These are phyloP conservation scores for Arabidopsis lyrata DNA, from an alignment of 441 rosid genomes.

Conservation along the genomic window DNA sequence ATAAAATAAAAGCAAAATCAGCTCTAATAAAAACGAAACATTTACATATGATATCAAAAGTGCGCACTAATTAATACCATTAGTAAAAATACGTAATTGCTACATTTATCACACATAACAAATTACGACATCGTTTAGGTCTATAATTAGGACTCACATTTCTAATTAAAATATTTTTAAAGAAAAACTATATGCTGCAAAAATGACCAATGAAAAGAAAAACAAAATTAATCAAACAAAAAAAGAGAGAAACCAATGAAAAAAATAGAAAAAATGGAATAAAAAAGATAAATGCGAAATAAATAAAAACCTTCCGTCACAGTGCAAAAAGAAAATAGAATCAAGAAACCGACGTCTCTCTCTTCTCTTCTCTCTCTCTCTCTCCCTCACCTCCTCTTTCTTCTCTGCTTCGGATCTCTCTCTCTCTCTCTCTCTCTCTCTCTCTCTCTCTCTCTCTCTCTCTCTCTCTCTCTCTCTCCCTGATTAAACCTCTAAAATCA, in stretches of 20 bases:
- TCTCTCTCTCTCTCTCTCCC: constrained; percentile 40
- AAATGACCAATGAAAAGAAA: constrained; percentile 27
- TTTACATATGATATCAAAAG: background rate
- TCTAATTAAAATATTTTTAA: no score
- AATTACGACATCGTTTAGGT: no score
- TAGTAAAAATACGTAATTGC: background rate
- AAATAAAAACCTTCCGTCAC: constrained; percentile 29
- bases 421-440: constrained; percentile 31
- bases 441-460: constrained; percentile 30
- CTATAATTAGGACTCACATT: no score
- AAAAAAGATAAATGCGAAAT: constrained; percentile 28
- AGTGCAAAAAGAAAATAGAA: constrained; percentile 39
- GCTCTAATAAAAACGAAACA: constrained; percentile 18
- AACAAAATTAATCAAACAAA: constrained; percentile 4
- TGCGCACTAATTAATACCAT: constrained; percentile 19
- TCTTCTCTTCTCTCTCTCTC: constrained; percentile 28
- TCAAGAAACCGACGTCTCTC: constrained; percentile 49
- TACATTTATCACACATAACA: background rate
- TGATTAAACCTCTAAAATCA: constrained; percentile 49
- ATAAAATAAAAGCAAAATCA: background rate
- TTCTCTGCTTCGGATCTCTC: constrained; percentile 43
- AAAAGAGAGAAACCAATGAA: constrained; percentile 41
- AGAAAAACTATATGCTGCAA: no score
- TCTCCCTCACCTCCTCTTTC: constrained; percentile 30
- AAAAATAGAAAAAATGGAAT: constrained; percentile 26